A percentile compares a stretch with the other conserved stretches of the same genome.
Conservation (phyloP, 2,329 filamentous ascomycete species). For the Beauveria asiatica region DNA sequence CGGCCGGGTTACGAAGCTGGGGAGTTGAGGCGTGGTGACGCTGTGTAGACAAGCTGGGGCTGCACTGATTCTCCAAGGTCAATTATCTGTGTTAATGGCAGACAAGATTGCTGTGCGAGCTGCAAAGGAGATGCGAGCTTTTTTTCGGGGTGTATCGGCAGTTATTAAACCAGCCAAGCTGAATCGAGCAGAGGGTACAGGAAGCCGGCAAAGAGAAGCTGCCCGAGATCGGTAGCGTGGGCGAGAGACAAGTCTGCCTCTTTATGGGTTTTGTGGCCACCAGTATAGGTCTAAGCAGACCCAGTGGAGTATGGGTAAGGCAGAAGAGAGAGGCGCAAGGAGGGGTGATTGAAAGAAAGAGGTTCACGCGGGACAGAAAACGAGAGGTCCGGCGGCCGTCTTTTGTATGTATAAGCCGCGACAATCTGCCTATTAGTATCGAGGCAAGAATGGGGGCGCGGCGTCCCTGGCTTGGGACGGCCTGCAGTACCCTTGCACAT, state of each 20-base stretch:
- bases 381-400: constrained; percentile 7
- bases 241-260: background rate
- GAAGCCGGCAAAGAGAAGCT: background rate
- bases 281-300: constrained; percentile 1
- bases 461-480: background rate
- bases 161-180: background rate
- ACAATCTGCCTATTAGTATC: constrained; percentile 4
- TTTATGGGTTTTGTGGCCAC: background rate
- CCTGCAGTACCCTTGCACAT: constrained; percentile 4
- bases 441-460: constrained; percentile 2
- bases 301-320: constrained; percentile 1
- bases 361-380: constrained; percentile 1
- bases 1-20: background rate
- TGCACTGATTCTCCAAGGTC: background rate
- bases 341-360: background rate
- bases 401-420: constrained; percentile 10
- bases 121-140: background rate
- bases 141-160: background rate
- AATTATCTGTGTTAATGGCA: background rate
- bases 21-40: background rate
- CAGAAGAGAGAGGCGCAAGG: background rate
- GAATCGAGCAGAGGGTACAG: background rate
- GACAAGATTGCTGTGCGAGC: background rate
- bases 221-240: background rate
- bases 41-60: background rate